Base-by-base conservation (phyloP, 345 rosid species). In the Rhodamnia argentea region DNA sequence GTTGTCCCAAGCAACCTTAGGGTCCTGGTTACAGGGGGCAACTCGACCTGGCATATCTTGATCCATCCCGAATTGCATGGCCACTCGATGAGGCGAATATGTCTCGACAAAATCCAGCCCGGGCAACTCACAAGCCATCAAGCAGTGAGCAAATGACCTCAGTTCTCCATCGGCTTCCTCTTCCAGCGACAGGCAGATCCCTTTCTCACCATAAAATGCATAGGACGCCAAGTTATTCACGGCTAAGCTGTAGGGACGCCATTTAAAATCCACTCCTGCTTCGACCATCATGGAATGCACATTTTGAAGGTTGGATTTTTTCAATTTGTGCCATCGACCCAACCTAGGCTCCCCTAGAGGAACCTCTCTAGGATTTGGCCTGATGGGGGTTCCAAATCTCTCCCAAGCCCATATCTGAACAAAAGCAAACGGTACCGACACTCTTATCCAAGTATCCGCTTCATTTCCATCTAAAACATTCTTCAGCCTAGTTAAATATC, bases 1-100 rank as follows among this genome's bases (percentile, higher is more conserved):
- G 5, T 76, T 62, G 10, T 56, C 52, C 95, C 92, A 90, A 86
- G 92, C 92, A 85, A 44, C 50, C 53, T 87, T 90, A 27, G 11
- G 89, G 83, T 85, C 75, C 83, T 57, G 70, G 44, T 54, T 62
- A 40, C 42, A 87, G 78, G 83, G 53, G 27, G 40, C 84, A 57
- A 87, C 86, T 27, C 10, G 32, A 76, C 27, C 78, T 13, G 93
- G 92, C 84, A 92, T 53, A 89, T 91, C 94, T n/a, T 93, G 95
- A 89, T 92, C 91, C 74, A 94, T n/a, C 14, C 95, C 95, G 22
- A 95, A 93, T 86, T 95, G 96, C 92, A 88, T 86, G 16, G 92
- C 90, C 11, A 94, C 93, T 24, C 95, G 86, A 86, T 93, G 89
- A 0, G 95, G 98, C 5, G 85, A 88, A 86, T 94, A 94, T 50